Conservation (phyloP, 2,329 filamentous ascomycete genomes). For the Chalaropsis ovoidea region DNA sequence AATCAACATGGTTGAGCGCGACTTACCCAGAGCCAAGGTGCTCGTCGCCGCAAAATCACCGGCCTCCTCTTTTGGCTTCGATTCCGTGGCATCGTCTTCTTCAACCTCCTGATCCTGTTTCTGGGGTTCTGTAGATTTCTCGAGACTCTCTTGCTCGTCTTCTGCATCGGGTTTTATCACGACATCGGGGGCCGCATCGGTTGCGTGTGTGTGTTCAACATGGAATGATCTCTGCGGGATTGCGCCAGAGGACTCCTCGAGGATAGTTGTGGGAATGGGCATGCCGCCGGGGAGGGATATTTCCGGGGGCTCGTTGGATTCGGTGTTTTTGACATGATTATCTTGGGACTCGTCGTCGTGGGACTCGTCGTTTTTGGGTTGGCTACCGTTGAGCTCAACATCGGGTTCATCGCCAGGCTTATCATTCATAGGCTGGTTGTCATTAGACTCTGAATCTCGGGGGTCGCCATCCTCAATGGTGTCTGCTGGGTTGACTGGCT, state of each 20-base stretch:
- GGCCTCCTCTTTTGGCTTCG: neutral
- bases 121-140: neutral
- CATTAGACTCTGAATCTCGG: neutral
- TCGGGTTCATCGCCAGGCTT: too few relatives aligned
- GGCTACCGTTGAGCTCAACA: too few relatives aligned
- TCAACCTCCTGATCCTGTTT: neutral
- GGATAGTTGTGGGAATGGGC: constrained; percentile 42
- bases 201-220: constrained; percentile 39
- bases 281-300: constrained; percentile 15
- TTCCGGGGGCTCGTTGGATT: neutral
- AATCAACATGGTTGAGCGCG: neutral
- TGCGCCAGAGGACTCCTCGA: constrained; percentile 43
- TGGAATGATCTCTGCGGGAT: constrained; percentile 39
- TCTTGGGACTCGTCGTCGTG: neutral
- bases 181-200: constrained; percentile 46
- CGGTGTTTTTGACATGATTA: neutral
- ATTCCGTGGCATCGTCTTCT: constrained; percentile 3
- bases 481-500: neutral
- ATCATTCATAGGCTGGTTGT: neutral
- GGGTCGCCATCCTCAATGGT: neutral
- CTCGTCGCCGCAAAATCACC: neutral
- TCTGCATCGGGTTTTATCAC: constrained; percentile 40
- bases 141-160: constrained; percentile 29
- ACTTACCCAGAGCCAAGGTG: constrained; percentile 11
- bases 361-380: too few relatives aligned